Conservation (phyloP, 2,329 filamentous ascomycete genomes). For the Didymella pinodella region DNA sequence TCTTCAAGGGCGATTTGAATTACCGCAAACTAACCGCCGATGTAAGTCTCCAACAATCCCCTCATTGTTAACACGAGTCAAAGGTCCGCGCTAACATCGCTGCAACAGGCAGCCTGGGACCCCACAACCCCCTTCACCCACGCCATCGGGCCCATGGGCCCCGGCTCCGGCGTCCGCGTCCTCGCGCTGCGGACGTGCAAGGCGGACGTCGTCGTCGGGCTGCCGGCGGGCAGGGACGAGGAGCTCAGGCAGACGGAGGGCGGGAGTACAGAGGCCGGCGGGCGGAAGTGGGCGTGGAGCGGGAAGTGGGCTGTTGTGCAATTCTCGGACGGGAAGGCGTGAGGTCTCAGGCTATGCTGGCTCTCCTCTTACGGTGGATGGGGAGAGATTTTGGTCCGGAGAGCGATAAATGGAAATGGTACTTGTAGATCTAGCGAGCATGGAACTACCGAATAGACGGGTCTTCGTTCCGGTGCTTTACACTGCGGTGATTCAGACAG, state of each 20-base stretch:
- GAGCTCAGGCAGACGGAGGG: slow-evolving; percentile 72
- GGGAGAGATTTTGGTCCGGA: too few relatives aligned
- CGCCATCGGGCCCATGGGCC: slow-evolving; percentile 86
- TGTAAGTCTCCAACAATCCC: slow-evolving; percentile 62
- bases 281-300: slow-evolving; percentile 90
- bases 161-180: slow-evolving; percentile 80
- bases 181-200: slow-evolving; percentile 94
- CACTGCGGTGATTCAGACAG: too few relatives aligned
- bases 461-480: too few relatives aligned
- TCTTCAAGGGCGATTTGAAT: slow-evolving; percentile 98
- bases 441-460: too few relatives aligned
- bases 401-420: too few relatives aligned
- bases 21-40: slow-evolving; percentile 93
- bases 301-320: slow-evolving; percentile 97
- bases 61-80: too few relatives aligned
- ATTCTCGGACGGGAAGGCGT: slow-evolving; percentile 73
- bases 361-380: too few relatives aligned
- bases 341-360: neutral
- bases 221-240: slow-evolving; percentile 85
- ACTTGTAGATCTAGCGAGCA: too few relatives aligned
- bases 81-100: neutral
- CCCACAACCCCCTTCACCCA: slow-evolving; percentile 84
- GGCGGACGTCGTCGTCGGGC: slow-evolving; percentile 90
- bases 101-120: slow-evolving; percentile 74
- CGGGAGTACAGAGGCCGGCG: slow-evolving; percentile 73